Base-by-base conservation (phyloP, 306 rosid species). In the Quercus gilva region DNA sequence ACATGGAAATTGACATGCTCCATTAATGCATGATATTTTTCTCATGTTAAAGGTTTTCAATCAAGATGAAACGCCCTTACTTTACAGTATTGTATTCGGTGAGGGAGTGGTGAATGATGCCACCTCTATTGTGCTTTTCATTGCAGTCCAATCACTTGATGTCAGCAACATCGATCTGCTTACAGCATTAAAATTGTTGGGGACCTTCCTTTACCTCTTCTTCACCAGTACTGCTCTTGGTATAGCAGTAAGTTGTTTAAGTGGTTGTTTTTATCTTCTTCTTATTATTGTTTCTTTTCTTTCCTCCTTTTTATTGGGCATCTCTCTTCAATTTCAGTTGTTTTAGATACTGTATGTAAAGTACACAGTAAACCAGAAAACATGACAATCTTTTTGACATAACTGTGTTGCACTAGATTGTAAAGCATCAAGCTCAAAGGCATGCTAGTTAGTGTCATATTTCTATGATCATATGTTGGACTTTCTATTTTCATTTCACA, bases 41-140 rank as follows among this genome's bases (percentile, higher is more conserved):
- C 59, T 69, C 69, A 49, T 60, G 88, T 57, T 72, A 74, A 85
- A 89, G 97, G 92, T 92, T 89, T 92, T 92, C 55, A 90, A 70
- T 84, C 97, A 92, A 84, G 96, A 92, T 53, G 96, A 92, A 74
- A 92, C 94, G 4, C 97, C 97, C 49, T 88, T 89, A 31, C 94
- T 92, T 57, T 86, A 91, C 89, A 23, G 25, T 23, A 69, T 88
- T 19, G 94, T 92, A 18, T 91, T 92, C 25, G 94, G 96, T 45
- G 97, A 92, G 83, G 96, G 97, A 81, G 92, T 92, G 41, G 92
- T 92, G 59, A 92, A 92, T 83, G 97, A 92, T 71, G 96, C 97
- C 49, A 92, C 94, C 20, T 92, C 94, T 12, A 85, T 92, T 49
- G 96, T 91, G 82, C 90, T 92, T 88, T 92, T 86, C 86, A 86